A percentile compares a stretch with the other conserved stretches of the same genome.
Evolutionary conservation across 495 filamentous ascomycete species (phyloP).

Genomic region (Xylaria flabelliformis): DNA sequence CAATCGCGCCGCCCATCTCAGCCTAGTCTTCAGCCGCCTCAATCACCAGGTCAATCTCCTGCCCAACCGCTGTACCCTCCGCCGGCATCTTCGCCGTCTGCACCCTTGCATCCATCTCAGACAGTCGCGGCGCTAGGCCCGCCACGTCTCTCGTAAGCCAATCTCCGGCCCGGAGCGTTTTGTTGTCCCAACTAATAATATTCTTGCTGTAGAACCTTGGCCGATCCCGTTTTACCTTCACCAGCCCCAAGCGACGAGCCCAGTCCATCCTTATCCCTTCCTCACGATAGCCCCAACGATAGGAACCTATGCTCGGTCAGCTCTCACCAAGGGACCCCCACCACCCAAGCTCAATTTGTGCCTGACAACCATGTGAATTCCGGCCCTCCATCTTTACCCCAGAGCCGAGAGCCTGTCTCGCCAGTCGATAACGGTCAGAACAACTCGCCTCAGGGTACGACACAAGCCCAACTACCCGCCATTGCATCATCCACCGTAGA

Average conservation of each 20-base stretch:
- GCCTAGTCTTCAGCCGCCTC: conserved; percentile 17
- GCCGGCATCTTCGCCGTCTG: conserved; percentile 1
- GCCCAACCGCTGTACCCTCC: not conserved
- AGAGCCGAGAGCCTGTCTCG: conserved; percentile 24
- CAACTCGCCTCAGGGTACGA: conserved; percentile 24
- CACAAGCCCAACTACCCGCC: conserved; percentile 11
- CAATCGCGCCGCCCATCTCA: conserved; percentile 15
- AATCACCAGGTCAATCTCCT: conserved; percentile 2
- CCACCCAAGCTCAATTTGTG: conserved; percentile 41
- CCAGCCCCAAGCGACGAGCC: conserved; percentile 63
- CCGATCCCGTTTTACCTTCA: conserved; percentile 54
- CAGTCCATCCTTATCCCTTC: conserved; percentile 46
- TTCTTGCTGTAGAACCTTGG: conserved; percentile 6
- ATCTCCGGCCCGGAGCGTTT: conserved; percentile 6
- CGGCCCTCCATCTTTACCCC: not conserved
- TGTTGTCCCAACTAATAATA: conserved; percentile 17
- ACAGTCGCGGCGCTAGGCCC: conserved; percentile 24
- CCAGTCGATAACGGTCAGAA: conserved; percentile 11
- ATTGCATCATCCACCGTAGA: conserved; percentile 25
- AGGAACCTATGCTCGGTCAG: not conserved
- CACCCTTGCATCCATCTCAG: not conserved
- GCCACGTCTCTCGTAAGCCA: conserved; percentile 28
- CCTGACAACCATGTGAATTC: conserved; percentile 27
- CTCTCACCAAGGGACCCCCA: conserved; percentile 23
- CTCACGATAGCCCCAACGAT: conserved; percentile 39